Percentiles rank a stretch among this genome's conserved stretches.
phyloP scores from a whole-genome alignment of 805 yeast species.

The Candida orba region DNA sequence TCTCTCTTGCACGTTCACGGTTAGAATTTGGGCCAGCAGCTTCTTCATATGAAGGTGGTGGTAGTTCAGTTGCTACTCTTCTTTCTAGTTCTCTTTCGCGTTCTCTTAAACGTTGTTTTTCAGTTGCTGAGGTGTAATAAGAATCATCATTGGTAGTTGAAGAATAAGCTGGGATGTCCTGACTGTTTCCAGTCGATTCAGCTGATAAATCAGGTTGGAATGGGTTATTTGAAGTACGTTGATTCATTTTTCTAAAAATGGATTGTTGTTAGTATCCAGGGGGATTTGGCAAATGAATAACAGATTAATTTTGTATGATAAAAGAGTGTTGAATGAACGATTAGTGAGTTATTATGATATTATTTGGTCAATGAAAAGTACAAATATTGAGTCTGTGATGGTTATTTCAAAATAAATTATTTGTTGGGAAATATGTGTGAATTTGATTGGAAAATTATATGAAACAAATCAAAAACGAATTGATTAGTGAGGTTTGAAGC shows the following conservation, averaged over 20 bases:
- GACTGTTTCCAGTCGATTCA: conserved; percentile 29
- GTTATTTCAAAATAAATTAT: too few species aligned
- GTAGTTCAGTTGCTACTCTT: conserved; percentile 17
- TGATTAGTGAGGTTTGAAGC: too few species aligned
- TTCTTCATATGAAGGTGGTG: conserved; percentile 68
- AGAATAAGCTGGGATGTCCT: conserved; percentile 22
- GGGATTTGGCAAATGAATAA: background rate
- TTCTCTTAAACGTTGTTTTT: conserved; percentile 12
- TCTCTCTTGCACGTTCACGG: conserved; percentile 48
- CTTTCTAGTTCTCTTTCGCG: conserved; percentile 15
- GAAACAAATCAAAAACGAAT: too few species aligned
- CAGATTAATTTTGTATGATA: too few species aligned
- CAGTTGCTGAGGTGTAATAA: conserved; percentile 24
- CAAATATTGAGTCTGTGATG: too few species aligned
- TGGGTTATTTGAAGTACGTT: conserved; percentile 39
- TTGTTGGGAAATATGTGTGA: too few species aligned
- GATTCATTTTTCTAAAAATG: conserved; percentile 12
- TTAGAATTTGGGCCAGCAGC: conserved; percentile 45
- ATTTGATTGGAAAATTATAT: too few species aligned
- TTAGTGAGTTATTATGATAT: too few species aligned
- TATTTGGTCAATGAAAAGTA: too few species aligned
- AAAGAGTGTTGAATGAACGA: too few species aligned
- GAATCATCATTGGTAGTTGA: conserved; percentile 25
- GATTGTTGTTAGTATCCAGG: conserved; percentile 6
- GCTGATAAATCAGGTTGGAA: conserved; percentile 42